Percentiles rank a stretch among this genome's conserved stretches.
phyloP scores from a whole-genome alignment of 306 rosid genomes.

The Cicer judaicum region DNA sequence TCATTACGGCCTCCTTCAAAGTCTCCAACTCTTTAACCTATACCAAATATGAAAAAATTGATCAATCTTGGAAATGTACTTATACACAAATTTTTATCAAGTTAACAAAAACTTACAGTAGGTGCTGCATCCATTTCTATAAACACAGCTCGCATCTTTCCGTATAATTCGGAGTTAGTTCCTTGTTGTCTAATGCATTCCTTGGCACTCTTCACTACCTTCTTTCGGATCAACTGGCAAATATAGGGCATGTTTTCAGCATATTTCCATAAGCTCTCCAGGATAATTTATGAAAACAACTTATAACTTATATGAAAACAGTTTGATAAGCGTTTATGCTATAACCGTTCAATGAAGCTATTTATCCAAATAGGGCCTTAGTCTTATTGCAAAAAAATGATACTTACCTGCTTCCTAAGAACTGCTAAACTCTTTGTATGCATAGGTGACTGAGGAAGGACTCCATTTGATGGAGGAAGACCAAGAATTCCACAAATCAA shows the following conservation, averaged over 20 bases:
- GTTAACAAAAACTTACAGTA: conserved; percentile 15
- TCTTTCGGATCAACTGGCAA: conserved; percentile 70
- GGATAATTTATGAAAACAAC: background rate
- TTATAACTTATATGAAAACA: background rate
- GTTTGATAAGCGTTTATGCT: background rate
- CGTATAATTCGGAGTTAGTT: conserved; percentile 15
- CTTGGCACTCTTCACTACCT: conserved; percentile 81
- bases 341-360: background rate
- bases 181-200: conserved; percentile 66
- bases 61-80: background rate
- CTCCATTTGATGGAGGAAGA: conserved; percentile 94
- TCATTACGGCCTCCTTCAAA: conserved; percentile 68
- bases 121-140: conserved; percentile 31
- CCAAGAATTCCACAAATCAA: conserved; percentile 79
- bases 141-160: conserved; percentile 14
- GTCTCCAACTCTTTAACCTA: conserved; percentile 15
- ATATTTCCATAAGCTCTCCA: background rate
- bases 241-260: background rate
- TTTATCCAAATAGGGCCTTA: background rate
- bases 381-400: conserved; percentile 13
- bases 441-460: conserved; percentile 96
- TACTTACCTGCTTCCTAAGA: conserved; percentile 65
- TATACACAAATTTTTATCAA: background rate
- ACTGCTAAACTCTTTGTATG: conserved; percentile 90
- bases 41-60: background rate